Base-by-base conservation (phyloP, 306 rosid species). In the Trifolium repens region DNA sequence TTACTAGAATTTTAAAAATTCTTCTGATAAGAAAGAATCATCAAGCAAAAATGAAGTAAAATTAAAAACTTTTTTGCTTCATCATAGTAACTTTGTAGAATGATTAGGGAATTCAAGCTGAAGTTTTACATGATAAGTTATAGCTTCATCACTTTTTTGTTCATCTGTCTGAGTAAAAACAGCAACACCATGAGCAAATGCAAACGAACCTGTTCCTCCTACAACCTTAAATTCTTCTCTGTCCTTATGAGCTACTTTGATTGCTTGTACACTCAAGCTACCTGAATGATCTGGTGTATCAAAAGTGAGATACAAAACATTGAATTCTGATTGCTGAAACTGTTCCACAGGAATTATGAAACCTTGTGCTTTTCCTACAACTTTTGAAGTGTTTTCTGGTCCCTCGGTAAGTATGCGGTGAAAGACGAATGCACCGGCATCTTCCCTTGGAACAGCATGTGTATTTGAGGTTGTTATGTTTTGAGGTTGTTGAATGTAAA, bases 131-230 rank as follows among this genome's bases (percentile, higher is more conserved):
- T 79, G 93, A 37, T 86, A 89, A 76, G 88, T 63, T 8, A 88
- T 71, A 80, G 77, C 81, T 10, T 64, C 69, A 14, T 72, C 72
- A 4, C 37, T 62, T 46, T 71, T 46, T 12, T 64, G 54, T 14
- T 8, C 16, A 32, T 76, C 73, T 1, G 86, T 84, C 63, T 77
- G 85, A 35, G 83, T 80, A 43, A 94, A 87, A 67, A 84, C 71
- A 0, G 92, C 97, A 3, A 87, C 14, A 53, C 98, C 98, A 24
- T 89, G 90, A 26, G 96, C 97, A 87, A 94, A 92, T 5, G 99
- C 97, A 81, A 94, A 91, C 1, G 89, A 90, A 24, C 96, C 96
- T 11, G 96, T 90, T 39, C 99, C 99, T 7, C 97, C 97, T 3
- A 92, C 83, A 16, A 94, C 93, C 1, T 73, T 81, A 44, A 89